Conservation (phyloP, 192 early-diverging fungal genomes). For the Coemansia sp. region DNA sequence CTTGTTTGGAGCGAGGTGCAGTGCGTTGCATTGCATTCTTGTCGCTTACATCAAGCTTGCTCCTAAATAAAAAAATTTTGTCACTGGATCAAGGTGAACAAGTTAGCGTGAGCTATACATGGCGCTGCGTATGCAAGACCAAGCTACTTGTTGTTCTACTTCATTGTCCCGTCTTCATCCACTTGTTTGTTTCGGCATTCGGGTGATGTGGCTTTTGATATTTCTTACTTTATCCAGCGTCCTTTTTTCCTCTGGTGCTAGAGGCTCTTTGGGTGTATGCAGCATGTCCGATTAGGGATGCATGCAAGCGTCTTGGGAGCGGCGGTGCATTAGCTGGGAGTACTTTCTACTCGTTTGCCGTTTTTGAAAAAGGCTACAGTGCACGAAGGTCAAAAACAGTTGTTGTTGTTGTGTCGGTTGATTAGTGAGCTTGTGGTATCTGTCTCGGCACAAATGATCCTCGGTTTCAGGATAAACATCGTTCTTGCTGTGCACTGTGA, state of each 20-base stretch:
- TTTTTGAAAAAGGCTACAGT: neutral
- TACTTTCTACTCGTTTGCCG: neutral
- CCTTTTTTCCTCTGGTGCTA: neutral
- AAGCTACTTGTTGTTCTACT: neutral
- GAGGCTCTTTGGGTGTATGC: neutral
- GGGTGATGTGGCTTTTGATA: slow-evolving; percentile 3
- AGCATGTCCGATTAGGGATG: slow-evolving; percentile 5
- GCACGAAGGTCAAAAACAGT: neutral
- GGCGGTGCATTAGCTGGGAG: neutral
- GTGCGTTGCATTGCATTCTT: slow-evolving; percentile 1
- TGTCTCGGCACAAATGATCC: neutral
- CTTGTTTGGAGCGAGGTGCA: neutral
- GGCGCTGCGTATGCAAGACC: neutral
- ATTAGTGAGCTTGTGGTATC: neutral
- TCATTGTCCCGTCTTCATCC: neutral
- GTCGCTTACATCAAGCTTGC: neutral
- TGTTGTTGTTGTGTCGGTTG: neutral
- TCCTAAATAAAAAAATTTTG: neutral
- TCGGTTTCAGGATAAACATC: neutral
- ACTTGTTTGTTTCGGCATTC: neutral
- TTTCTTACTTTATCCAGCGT: neutral
- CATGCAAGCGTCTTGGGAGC: neutral
- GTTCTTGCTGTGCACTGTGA: neutral
- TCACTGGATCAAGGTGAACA: neutral
- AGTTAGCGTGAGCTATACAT: neutral